These are phyloP conservation scores for Spinacia oleracea DNA, from an alignment of 179 eudicot genomes.

Conservation along the genomic window DNA sequence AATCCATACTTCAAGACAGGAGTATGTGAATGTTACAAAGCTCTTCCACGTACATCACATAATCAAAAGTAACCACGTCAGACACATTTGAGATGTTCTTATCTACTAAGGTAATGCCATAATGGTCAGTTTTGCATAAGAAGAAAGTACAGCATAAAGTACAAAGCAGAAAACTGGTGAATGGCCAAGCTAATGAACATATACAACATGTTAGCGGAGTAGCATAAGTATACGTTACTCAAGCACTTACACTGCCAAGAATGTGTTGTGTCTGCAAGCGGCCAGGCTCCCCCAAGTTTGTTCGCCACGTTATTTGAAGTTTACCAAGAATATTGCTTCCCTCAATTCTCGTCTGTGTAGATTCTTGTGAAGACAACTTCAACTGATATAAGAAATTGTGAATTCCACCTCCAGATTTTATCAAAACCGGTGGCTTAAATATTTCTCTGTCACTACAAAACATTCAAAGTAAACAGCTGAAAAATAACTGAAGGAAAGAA, in stretches of 20 bases:
- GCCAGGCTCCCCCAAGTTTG: slow-evolving; percentile 98
- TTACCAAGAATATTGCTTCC: slow-evolving; percentile 94
- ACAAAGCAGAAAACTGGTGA: background rate
- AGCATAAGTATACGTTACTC: slow-evolving; percentile 10
- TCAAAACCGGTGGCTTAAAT: slow-evolving; percentile 75
- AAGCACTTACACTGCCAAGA: slow-evolving; percentile 84
- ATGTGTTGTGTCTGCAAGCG: slow-evolving; percentile 99
- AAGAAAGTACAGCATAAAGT: background rate
- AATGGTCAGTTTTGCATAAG: background rate
- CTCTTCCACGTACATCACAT: background rate
- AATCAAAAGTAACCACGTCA: background rate
- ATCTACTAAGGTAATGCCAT: background rate
- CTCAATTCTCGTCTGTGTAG: slow-evolving; percentile 56
- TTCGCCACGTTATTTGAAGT: slow-evolving; percentile 99
- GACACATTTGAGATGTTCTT: background rate
- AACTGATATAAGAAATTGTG: slow-evolving; percentile 82
- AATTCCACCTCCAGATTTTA: slow-evolving; percentile 94
- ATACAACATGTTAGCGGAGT: background rate
- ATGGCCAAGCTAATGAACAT: background rate
- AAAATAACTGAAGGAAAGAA: background rate
- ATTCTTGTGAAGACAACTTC: slow-evolving; percentile 58
- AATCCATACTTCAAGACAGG: background rate
- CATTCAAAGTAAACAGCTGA: slow-evolving; percentile 8
- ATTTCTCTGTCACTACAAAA: slow-evolving; percentile 50
- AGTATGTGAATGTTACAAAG: background rate